Conservation (phyloP, 306 rosid genomes). For the Ormosia emarginata region DNA sequence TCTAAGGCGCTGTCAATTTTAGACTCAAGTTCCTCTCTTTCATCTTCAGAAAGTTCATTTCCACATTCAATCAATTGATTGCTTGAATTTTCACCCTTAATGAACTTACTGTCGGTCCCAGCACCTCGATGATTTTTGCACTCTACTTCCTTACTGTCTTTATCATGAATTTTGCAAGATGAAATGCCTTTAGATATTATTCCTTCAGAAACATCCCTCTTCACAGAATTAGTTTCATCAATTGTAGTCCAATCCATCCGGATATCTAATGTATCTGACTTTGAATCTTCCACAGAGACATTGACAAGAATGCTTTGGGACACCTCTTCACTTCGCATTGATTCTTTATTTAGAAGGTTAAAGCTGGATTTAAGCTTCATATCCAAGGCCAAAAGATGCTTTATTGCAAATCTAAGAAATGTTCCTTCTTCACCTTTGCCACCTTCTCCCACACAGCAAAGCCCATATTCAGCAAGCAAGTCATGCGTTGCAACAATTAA, state of each 20-base stretch:
- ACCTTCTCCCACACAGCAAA: constrained; percentile 84
- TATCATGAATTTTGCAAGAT: constrained; percentile 37
- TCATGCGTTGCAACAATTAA: constrained; percentile 91
- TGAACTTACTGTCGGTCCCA: constrained; percentile 39
- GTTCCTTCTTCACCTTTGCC: constrained; percentile 85
- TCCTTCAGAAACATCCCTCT: constrained; percentile 47
- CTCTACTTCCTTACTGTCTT: constrained; percentile 46
- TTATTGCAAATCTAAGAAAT: constrained; percentile 93
- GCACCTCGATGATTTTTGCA: constrained; percentile 42
- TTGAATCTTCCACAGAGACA: constrained; percentile 44
- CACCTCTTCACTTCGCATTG: constrained; percentile 42
- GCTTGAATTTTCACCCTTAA: constrained; percentile 40
- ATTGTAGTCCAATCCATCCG: constrained; percentile 38
- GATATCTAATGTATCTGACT: constrained; percentile 38
- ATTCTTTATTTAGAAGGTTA: constrained; percentile 51
- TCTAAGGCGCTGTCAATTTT: constrained; percentile 84
- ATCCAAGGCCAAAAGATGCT: constrained; percentile 90
- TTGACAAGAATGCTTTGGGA: constrained; percentile 47
- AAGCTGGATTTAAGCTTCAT: constrained; percentile 74
- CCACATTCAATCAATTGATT: constrained; percentile 51
- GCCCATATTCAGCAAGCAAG: constrained; percentile 90
- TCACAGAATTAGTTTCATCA: constrained; percentile 39
- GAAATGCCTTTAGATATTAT: constrained; percentile 39
- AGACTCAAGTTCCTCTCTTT: constrained; percentile 87
- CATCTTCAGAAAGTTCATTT: constrained; percentile 71